A percentile compares a stretch with the other conserved stretches of the same genome.
Conservation (phyloP, 345 rosid genomes). For the Trapa bicornis region DNA sequence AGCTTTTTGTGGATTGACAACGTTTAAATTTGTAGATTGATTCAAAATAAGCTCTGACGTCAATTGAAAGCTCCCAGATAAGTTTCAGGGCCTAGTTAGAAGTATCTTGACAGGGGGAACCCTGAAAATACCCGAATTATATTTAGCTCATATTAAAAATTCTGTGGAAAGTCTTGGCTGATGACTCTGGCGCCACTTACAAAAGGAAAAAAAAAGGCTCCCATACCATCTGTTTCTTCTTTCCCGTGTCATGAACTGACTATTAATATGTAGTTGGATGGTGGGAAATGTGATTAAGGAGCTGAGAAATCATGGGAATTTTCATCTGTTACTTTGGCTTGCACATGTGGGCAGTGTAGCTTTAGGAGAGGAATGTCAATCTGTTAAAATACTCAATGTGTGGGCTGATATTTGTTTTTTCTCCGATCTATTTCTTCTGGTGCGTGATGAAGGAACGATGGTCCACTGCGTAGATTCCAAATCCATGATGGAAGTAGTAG, state of each 20-base stretch:
- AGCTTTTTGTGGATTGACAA: not conserved
- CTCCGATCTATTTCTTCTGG: not conserved
- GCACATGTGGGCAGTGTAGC: too few species aligned
- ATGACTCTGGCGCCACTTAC: not conserved
- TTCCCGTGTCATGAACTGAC: not conserved
- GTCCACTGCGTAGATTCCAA: not conserved
- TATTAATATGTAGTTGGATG: not conserved
- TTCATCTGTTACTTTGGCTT: too few species aligned
- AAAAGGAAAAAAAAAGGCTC: too few species aligned
- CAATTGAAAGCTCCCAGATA: not conserved
- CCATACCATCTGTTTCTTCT: not conserved
- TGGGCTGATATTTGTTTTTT: not conserved
- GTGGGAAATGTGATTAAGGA: too few species aligned
- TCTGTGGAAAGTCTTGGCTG: not conserved
- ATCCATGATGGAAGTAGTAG: not conserved
- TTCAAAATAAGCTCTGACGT: not conserved
- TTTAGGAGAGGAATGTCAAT: not conserved
- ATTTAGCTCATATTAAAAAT: not conserved
- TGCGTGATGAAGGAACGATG: constrained; percentile 1
- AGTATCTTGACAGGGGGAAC: not conserved
- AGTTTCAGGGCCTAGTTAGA: not conserved
- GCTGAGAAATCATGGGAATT: too few species aligned
- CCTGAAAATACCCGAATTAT: not conserved
- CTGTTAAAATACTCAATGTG: not conserved
- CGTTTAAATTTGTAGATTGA: not conserved